Evolutionary conservation across 2,329 filamentous ascomycete genomes (phyloP), one percentile per base, ranked within the genome.

Genomic region (Atkinsonella hypoxylon): DNA sequence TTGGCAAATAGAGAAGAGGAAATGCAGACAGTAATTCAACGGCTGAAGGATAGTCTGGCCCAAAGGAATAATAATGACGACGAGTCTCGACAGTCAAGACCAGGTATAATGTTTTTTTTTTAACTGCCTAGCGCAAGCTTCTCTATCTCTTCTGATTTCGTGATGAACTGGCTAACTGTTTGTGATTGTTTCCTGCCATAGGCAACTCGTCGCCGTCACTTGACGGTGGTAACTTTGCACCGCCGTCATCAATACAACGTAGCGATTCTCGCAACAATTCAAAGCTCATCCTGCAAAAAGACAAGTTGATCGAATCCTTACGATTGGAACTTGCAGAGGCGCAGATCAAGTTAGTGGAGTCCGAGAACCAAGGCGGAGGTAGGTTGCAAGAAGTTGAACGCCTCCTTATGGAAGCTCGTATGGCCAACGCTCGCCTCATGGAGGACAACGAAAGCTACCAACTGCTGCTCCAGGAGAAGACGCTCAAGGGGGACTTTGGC

Each of bases 361-460:
- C 93, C 50, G 90, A 97, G 69, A 95, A 96, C 65, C 82, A 87
- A 67, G 91, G 89, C 48, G 91, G 90, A 49, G 89, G 89, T 44
- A 83, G 87, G 30, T 73, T 95, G 62, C 86, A 88, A 57, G 89
- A 95, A 67, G 79, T 97, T n/a, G 90, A 97, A 70, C 85, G 86
- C 59, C 81, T 87, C 56, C 78, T 97, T 48, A 82, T 96, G 69
- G 91, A 97, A 63, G 85, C 89, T 39, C 88, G 90, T 61, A 93
- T 97, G 85, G 86, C 89, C 58, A 98, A 97, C 64, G 93, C 93
- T 51, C 82, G 90, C 44, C 74, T 98, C 55, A 93, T 96, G 87
- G 93, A 98, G 70, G 93, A 98, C 68, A 97, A 97, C 62, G 93
- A 98, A 69, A 95, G 89, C 69, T 98, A 95, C 69, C 91, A 97